These are phyloP conservation scores for Blastocystis sp. DNA, from an alignment of 352 stramenopile species.

Conservation along the genomic window DNA sequence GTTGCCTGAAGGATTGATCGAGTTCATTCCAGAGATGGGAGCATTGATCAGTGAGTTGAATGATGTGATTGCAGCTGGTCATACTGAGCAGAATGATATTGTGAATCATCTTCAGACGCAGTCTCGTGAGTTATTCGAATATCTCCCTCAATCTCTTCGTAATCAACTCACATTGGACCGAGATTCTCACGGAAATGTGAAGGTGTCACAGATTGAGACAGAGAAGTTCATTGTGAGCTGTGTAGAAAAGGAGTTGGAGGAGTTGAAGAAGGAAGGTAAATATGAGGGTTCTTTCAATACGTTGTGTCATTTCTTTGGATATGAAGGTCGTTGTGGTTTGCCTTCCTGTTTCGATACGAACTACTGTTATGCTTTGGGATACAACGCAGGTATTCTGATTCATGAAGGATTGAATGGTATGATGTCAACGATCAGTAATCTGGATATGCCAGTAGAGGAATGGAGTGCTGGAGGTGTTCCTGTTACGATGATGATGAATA, in stretches of 20 bases:
- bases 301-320: slow-evolving; percentile 69
- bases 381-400: slow-evolving; percentile 66
- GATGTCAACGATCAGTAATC: slow-evolving; percentile 61
- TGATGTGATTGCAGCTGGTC: slow-evolving; percentile 66
- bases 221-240: slow-evolving; percentile 68
- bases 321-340: slow-evolving; percentile 67
- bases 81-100: slow-evolving; percentile 36
- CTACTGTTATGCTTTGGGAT: slow-evolving; percentile 69
- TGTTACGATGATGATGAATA: slow-evolving; percentile 70
- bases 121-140: slow-evolving; percentile 62
- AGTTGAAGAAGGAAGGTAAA: slow-evolving; percentile 64
- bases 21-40: slow-evolving; percentile 70
- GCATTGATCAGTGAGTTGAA: slow-evolving; percentile 68
- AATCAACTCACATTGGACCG: slow-evolving; percentile 63
- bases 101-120: neutral
- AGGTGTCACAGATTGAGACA: slow-evolving; percentile 70
- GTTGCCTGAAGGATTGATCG: slow-evolving; percentile 69
- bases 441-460: slow-evolving; percentile 63
- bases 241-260: slow-evolving; percentile 67
- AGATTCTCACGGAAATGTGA: slow-evolving; percentile 64
- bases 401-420: slow-evolving; percentile 65
- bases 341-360: slow-evolving; percentile 67
- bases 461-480: slow-evolving; percentile 67
- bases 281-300: slow-evolving; percentile 68
- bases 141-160: slow-evolving; percentile 56